Evolutionary conservation across 345 rosid species (phyloP), one percentile per base, ranked within the genome.

Genomic region (Toxicodendron radicans): DNA sequence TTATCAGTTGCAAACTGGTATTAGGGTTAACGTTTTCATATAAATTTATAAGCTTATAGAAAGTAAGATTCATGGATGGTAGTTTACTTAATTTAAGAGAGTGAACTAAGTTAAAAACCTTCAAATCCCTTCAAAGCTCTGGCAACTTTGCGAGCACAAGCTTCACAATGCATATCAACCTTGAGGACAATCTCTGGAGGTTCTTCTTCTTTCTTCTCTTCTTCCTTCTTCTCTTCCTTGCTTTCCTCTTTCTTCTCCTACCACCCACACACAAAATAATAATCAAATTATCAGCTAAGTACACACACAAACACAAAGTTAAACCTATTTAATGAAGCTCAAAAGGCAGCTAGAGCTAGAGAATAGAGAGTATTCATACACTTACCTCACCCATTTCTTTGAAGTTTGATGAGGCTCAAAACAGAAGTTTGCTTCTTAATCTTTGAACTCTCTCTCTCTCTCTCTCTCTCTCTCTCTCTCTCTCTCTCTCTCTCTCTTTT

Each of bases 131-230:
- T 90, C 62, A 90, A 68, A 41, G 90, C 81, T 71, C 78, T 82
- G 0, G 89, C 84, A 80, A 87, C 83, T 85, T 90, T 88, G 53
- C 90, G 86, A 63, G 96, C 92, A 71, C 96, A 91, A 27, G 93
- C 96, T 80, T 88, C 86, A 73, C 92, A 91, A 75, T 91, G 93
- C 96, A 91, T 91, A 63, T 88, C 91, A 76, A 91, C 92, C 75
- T 87, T 91, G 80, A 90, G 88, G 1, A 90, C 87, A 73, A 90
- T 88, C 81, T 85, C 90, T 11, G 84, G 82, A 45, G 81, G 63
- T 64, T 72, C 84, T 43, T 85, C 88, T 60, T 75, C 80, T 41
- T 75, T 78, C 66, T 75, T 70, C 45, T 83, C 75, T 23, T 79
- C 72, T n/a, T 78, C 52, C 16, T 67, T 58, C 53, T 75, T 68